Percentiles rank a stretch among this genome's conserved stretches.
Evolutionary conservation across 2,329 filamentous ascomycete species (phyloP).

Genomic region (Pyrenochaeta sp.): DNA sequence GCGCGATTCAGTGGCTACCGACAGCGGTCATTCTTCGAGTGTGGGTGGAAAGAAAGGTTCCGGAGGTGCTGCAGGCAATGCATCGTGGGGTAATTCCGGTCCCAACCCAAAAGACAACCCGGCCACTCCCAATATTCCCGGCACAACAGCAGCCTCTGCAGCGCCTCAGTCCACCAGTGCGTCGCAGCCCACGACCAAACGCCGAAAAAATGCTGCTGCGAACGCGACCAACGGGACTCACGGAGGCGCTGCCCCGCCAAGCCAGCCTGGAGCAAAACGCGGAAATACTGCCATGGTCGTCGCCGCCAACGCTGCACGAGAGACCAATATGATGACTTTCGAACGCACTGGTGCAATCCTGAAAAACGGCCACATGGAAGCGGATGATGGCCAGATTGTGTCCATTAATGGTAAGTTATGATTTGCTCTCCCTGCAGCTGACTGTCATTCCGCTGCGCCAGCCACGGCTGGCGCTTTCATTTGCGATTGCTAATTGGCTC

Average conservation of each 20-base stretch:
- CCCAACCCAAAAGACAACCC: constrained; percentile 45
- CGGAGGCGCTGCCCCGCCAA: constrained; percentile 47
- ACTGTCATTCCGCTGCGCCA: constrained; percentile 36
- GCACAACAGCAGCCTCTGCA: constrained; percentile 66
- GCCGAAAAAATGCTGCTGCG: constrained; percentile 77
- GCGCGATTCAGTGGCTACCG: constrained; percentile 44
- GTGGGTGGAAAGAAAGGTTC: constrained; percentile 49
- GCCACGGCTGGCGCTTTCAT: constrained; percentile 34
- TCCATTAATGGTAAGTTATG: constrained; percentile 76
- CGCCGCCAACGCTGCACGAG: constrained; percentile 57
- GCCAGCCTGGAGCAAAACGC: constrained; percentile 47
- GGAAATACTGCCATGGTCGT: constrained; percentile 47
- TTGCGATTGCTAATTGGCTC: constrained; percentile 46
- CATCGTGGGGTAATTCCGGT: constrained; percentile 46
- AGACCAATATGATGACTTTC: constrained; percentile 91
- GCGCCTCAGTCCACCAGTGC: constrained; percentile 44
- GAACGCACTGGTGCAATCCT: constrained; percentile 72
- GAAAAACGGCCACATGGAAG: constrained; percentile 78
- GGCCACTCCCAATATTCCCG: constrained; percentile 56
- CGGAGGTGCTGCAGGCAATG: constrained; percentile 50
- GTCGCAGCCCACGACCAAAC: constrained; percentile 62
- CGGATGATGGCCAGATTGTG: constrained; percentile 88
- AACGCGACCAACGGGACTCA: constrained; percentile 45
- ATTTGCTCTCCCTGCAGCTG: constrained; percentile 29
- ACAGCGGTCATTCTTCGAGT: constrained; percentile 40